Conservation (phyloP, 75 land plant genomes). For the Azolla pinnata region DNA sequence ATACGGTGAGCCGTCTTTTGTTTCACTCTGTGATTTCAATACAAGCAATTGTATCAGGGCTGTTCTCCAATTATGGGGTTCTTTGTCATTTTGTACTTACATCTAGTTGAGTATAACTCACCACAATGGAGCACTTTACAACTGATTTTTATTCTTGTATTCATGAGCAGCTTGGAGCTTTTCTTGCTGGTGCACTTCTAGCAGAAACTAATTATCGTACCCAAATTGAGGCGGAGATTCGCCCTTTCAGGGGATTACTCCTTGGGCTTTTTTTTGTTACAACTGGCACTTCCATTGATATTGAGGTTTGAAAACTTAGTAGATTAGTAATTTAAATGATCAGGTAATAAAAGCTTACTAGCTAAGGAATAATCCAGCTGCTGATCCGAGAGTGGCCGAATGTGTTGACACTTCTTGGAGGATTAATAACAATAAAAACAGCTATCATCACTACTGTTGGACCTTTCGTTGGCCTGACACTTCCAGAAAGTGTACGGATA, state of each 20-base stretch:
- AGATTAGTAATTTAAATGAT: no score
- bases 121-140: no score
- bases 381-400: constrained; percentile 95
- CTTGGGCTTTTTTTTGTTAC: constrained; percentile 96
- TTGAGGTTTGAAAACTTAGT: constrained; percentile 38
- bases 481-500: constrained; percentile 84
- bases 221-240: constrained; percentile 95
- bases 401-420: constrained; percentile 82
- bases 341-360: no score
- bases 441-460: constrained; percentile 92
- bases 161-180: constrained; percentile 77
- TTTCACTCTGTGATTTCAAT: no score
- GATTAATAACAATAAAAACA: constrained; percentile 83
- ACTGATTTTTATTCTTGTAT: no score
- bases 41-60: no score
- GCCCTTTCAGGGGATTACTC: constrained; percentile 88
- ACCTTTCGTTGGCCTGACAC: constrained; percentile 72
- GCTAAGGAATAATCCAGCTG: constrained; percentile 62
- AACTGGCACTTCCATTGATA: constrained; percentile 93
- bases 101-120: no score
- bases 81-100: no score
- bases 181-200: constrained; percentile 89
- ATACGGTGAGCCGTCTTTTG: constrained; percentile 61
- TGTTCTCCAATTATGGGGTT: no score
- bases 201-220: constrained; percentile 98